Evolutionary conservation across 305 asterid genomes (phyloP), one percentile per base, ranked within the genome.

Genomic region (Rubia peregrina): DNA sequence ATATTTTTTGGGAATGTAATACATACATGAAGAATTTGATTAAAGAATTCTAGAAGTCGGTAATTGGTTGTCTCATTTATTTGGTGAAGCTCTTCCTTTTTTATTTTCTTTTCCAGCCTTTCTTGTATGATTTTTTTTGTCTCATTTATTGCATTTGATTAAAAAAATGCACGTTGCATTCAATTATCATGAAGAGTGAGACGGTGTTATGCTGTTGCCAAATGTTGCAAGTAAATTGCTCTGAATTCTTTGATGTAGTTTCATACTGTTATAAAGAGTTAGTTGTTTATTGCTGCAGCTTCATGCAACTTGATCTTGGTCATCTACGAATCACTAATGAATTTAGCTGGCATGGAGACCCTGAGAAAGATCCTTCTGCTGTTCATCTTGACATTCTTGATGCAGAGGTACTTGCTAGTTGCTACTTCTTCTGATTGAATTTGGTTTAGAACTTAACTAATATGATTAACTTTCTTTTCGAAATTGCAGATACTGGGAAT

Each of bases 241-340:
- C 38, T 38, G 71, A 2, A 43, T 51, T 51, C 21, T 51, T 51
- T 51, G 57, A 51, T 51, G 57, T 51, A 30, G 33, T 30, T 30
- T 30, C 33, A 30, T 30, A 30, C 33, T 30, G 33, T 30, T 30
- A 30, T 30, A 30, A 30, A 30, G 33, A 30, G 2, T 30, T 30
- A 30, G 33, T 48, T 1, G 51, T 74, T 66, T 74, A 55, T 74
- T 56, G 12, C 14, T 83, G 73, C 96, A 94, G 99, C 76, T 94
- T 88, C 91, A 91, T 94, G 89, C 97, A 94, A 80, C 99, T 94
- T 78, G 99, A 94, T 86, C 99, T 94, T 73, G 97, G 99, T 65
- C 95, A 86, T 77, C 82, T 94, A 75, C 96, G 93, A 72, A 82
- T 94, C 49, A 83, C 72, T 81, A 94, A 94, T 82, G 80, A 87